Conservation (phyloP, 768 basidiomycete genomes). For the Panus rudis region DNA sequence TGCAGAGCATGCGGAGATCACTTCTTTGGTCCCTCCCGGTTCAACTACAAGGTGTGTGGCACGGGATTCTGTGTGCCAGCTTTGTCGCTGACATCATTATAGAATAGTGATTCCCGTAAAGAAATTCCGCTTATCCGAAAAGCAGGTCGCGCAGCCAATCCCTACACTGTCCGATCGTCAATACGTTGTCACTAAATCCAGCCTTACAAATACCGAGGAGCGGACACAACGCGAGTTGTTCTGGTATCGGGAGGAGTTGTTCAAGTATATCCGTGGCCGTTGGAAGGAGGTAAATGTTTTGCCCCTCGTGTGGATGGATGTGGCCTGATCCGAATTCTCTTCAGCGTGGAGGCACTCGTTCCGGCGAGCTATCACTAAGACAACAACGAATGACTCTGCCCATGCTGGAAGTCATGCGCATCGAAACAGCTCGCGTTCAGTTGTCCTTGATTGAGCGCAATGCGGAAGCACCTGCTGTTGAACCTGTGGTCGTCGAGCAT, state of each 20-base stretch:
- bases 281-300: constrained; percentile 76
- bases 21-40: constrained; percentile 75
- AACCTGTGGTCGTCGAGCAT: constrained; percentile 16
- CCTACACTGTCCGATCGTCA: constrained; percentile 85
- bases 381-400: constrained; percentile 68
- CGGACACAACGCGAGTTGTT: constrained; percentile 72
- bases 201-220: constrained; percentile 51
- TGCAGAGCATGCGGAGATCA: constrained; percentile 35
- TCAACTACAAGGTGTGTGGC: constrained; percentile 66
- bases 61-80: constrained; percentile 1
- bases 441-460: constrained; percentile 39
- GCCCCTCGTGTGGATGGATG: background rate
- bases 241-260: constrained; percentile 91
- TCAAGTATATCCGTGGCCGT: constrained; percentile 56
- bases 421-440: constrained; percentile 55
- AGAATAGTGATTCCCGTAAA: constrained; percentile 69
- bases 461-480: constrained; percentile 15
- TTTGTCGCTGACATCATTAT: constrained; percentile 2
- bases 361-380: constrained; percentile 72
- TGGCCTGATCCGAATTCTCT: background rate
- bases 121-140: constrained; percentile 57
- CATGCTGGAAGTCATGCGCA: constrained; percentile 74
- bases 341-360: constrained; percentile 73
- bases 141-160: constrained; percentile 56
- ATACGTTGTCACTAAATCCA: constrained; percentile 78